Evolutionary conservation across 2,329 filamentous ascomycete genomes (phyloP), one percentile per base, ranked within the genome.

Genomic region (Calonectria honghensis): DNA sequence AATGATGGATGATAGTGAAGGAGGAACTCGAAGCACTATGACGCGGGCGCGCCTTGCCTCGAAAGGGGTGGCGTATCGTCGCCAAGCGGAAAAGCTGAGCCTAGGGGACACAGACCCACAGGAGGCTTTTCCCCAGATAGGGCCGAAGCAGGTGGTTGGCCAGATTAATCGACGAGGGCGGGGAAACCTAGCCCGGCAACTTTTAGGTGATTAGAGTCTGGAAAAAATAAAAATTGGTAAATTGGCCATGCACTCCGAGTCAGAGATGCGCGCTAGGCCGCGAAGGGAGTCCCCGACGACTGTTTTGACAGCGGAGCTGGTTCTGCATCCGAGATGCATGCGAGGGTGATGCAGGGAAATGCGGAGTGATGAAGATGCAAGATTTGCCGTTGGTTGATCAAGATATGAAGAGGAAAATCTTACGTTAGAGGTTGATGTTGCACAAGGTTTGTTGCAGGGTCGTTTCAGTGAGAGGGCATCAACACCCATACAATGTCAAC

Each of bases 121-220:
- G 35, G 57, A 31, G 52, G 52, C 32, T 35, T 27, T 59, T 69
- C 70, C 64, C 70, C 50, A 66, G 73, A 73, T 41, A 39, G 31
- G 45, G 20, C 6, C 3, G 18, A 6, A 16, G 31, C 14, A 18
- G 24, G 2, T 73, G 57, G 68, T 75, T 75, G 73, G 70, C 3
- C 41, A 69, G 59, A 72, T 73, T 75, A 75, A 73, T 75, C 73
- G 73, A 75, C 70, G 16, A 73, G 65, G 57, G 61, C 51, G 66
- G 66, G 66, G 66, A 68, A 68, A 57, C 66, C 66, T 48, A 31
- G 52, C 66, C 39, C 27, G 37, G 51, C 35, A 50, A 32, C 18
- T 39, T 13, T 68, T 24, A 29, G 61, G 6, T 31, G 61, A 50
- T 45, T 41, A 45, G 41, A 31, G 32, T 63, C 24, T 18, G 24